Evolutionary conservation across 192 early-diverging fungal genomes (phyloP), one percentile per base, ranked within the genome.

Genomic region (Backusella liffmaniae): DNA sequence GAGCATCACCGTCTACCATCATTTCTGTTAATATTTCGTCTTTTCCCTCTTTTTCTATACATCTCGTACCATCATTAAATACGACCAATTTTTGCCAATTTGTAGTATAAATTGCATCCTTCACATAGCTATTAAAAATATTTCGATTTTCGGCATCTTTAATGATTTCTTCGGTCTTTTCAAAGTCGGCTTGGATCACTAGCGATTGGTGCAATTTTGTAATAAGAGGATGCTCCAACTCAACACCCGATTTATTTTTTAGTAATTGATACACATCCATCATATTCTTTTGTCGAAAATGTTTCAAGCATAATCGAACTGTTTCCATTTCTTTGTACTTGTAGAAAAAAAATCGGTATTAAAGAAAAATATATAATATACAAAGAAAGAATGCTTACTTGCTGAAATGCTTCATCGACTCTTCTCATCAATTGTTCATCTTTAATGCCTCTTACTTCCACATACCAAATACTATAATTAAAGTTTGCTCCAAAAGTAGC

Each of bases 401-500:
- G 84, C 13, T 89, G 81, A 72, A 89, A 92, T 32, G 92, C 87
- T 51, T 80, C 77, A 49, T 91, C 85, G 0, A 85, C 86, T 35
- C 86, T 86, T 23, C 15, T 30, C 72, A 78, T 73, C 0, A 68
- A 26, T 4, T 66, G 13, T 4, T 67, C 37, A 46, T 97, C 88
- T 39, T 85, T 82, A 10, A 93, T 87, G 0, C 97, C 97, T 44
- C 87, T 88, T 13, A 98, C 77, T 85, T 97, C 95, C 8, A 98
- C 87, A 81, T 93, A 94, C 97, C 97, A 99, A 23, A 99, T 93
- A 71, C 91, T 93, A 83, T 96, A 98, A 84, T 95, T 97, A 82
- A 97, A 98, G 73, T 97, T 97, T 67, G 94, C 88, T 26, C 94
- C 95, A 88, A 94, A 94, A 1, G 97, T 93, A 73, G 94, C 83